These are phyloP conservation scores for Trametes punicea DNA, from an alignment of 768 basidiomycete species.

Conservation along the genomic window DNA sequence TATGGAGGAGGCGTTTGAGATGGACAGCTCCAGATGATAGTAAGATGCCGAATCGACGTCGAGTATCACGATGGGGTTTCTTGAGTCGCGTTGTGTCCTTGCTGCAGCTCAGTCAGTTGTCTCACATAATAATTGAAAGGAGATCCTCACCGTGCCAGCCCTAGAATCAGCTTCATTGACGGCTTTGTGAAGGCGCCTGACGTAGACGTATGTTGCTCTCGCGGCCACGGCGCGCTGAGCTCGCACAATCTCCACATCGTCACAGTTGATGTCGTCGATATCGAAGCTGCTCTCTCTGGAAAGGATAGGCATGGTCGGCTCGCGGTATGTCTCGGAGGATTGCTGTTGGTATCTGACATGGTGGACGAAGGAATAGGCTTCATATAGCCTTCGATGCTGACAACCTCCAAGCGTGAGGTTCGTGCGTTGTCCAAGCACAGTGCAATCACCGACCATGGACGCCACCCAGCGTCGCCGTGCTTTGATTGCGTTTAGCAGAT, in stretches of 20 bases:
- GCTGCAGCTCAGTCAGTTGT: not conserved
- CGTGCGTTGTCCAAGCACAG: not conserved
- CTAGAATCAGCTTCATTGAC: not conserved
- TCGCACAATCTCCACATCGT: not conserved
- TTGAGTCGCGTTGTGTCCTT: not conserved
- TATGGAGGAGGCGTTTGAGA: not conserved
- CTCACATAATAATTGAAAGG: not conserved
- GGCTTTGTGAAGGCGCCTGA: not conserved
- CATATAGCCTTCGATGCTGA: not conserved
- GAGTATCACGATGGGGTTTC: not conserved
- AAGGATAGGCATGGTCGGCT: not conserved
- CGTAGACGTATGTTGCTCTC: conserved; percentile 1
- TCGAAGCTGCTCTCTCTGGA: not conserved
- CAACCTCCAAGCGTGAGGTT: not conserved
- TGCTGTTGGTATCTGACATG: not conserved
- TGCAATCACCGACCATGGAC: not conserved
- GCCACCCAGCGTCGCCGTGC: not conserved
- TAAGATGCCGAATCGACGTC: not conserved
- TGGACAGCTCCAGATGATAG: not conserved
- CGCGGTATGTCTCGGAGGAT: not conserved
- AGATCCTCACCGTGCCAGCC: not conserved
- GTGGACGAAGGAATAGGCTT: not conserved
- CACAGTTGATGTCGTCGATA: not conserved
- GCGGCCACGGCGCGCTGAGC: not conserved
- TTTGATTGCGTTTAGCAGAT: not conserved